Evolutionary conservation across 2,329 filamentous ascomycete genomes (phyloP).

Genomic region (Aureobasidium sp.): DNA sequence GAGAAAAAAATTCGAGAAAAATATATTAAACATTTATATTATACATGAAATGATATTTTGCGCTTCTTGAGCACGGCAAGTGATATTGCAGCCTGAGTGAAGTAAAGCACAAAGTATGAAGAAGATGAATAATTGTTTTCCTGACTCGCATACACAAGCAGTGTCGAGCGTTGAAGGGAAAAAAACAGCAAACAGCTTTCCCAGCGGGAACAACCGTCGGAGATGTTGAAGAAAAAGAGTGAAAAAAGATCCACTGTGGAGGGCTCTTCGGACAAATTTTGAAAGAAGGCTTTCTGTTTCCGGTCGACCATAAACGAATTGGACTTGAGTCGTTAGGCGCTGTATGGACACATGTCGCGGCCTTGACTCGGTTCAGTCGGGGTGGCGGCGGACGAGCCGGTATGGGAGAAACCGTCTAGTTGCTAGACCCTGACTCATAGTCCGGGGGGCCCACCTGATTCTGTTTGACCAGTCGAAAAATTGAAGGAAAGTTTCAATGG

Average conservation of each 20-base stretch:
- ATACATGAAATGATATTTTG: neutral
- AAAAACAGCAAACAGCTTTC: neutral
- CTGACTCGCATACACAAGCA: neutral
- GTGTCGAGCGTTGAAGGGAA: neutral
- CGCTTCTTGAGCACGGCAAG: neutral
- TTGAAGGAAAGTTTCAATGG: neutral
- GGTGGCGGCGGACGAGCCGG: neutral
- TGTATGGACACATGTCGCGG: constrained; percentile 6
- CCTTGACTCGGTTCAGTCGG: constrained; percentile 4
- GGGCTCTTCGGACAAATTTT: neutral
- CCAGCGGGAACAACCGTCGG: neutral
- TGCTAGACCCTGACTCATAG: constrained; percentile 11
- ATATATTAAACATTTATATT: neutral
- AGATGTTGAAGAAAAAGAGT: neutral
- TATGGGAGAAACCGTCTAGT: neutral
- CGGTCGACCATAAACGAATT: neutral
- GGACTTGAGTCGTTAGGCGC: neutral
- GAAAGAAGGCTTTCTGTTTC: neutral
- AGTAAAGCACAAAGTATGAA: neutral
- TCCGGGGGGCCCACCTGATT: neutral
- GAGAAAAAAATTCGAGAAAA: neutral
- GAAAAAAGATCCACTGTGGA: neutral
- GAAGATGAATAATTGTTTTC: neutral
- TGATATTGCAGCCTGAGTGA: neutral
- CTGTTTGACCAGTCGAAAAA: neutral